phyloP scores from a whole-genome alignment of 305 asterid genomes.

The Solanum hybrid region DNA sequence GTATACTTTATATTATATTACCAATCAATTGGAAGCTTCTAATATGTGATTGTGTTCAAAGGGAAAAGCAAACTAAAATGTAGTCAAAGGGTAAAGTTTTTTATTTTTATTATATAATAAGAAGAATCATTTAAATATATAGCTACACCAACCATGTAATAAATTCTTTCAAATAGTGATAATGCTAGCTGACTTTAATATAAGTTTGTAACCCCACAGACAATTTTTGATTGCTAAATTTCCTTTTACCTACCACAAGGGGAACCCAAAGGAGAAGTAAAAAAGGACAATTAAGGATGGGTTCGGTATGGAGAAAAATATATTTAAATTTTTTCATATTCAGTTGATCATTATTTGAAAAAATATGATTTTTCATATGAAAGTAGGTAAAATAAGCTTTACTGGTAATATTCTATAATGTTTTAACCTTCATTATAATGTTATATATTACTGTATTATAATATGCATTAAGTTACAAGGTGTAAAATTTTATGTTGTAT shows the following conservation, averaged over 20 bases:
- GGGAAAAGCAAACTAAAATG: background rate
- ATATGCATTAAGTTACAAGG: background rate
- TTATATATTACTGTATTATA: background rate
- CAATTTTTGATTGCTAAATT: background rate
- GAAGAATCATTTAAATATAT: background rate
- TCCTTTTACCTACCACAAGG: background rate
- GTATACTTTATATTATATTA: background rate
- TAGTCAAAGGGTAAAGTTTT: background rate
- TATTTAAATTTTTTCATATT: background rate
- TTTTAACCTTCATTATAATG: background rate
- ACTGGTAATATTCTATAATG: background rate
- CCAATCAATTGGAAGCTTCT: background rate
- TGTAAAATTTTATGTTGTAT: background rate
- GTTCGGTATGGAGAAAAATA: background rate
- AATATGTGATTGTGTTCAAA: background rate
- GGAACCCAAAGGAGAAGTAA: background rate
- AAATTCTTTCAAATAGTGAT: background rate
- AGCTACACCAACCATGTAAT: constrained; percentile 2
- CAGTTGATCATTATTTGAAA: rapidly evolving
- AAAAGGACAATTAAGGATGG: background rate
- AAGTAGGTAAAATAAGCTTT: too few species aligned
- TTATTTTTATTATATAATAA: background rate
- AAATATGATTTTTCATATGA: too few species aligned
- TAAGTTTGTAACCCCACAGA: background rate
- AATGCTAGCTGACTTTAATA: background rate